Conservation (phyloP, 2,329 filamentous ascomycete species). For the Xylariaceae sp. region DNA sequence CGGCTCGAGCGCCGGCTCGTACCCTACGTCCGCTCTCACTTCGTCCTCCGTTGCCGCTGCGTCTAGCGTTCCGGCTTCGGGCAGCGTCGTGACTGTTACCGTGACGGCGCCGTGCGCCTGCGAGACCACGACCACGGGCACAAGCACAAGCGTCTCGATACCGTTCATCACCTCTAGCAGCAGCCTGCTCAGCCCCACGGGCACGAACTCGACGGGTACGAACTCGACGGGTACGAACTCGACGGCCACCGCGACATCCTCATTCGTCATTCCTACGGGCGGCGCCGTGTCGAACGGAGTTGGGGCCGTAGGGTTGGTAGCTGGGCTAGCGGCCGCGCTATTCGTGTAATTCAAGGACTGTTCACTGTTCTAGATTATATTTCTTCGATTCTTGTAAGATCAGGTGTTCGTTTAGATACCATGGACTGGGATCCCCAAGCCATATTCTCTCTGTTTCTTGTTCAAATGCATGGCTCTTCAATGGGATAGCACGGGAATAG, state of each 20-base stretch:
- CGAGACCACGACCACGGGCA: conserved; percentile 1
- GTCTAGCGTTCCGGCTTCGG: no score
- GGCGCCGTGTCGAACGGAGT: conserved; percentile 20
- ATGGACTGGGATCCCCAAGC: no score
- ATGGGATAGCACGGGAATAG: no score
- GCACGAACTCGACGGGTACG: conserved; percentile 14
- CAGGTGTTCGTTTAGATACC: no score
- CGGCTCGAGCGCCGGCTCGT: background rate
- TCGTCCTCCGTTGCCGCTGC: background rate
- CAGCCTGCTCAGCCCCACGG: conserved; percentile 7
- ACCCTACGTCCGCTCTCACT: conserved; percentile 4
- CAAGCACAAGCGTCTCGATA: background rate
- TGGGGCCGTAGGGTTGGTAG: conserved; percentile 24
- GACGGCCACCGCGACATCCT: background rate
- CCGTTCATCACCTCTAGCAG: background rate
- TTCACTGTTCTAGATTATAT: no score
- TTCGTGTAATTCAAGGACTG: conserved; percentile 16
- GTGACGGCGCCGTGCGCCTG: conserved; percentile 19
- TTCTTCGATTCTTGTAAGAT: no score
- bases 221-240: conserved; percentile 17
- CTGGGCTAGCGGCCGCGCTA: conserved; percentile 24
- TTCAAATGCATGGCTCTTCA: no score
- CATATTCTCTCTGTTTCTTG: no score
- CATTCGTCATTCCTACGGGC: conserved; percentile 19
- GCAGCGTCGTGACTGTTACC: conserved; percentile 13